Conservation (phyloP, 2,329 filamentous ascomycete genomes). For the Capronia epimyces region DNA sequence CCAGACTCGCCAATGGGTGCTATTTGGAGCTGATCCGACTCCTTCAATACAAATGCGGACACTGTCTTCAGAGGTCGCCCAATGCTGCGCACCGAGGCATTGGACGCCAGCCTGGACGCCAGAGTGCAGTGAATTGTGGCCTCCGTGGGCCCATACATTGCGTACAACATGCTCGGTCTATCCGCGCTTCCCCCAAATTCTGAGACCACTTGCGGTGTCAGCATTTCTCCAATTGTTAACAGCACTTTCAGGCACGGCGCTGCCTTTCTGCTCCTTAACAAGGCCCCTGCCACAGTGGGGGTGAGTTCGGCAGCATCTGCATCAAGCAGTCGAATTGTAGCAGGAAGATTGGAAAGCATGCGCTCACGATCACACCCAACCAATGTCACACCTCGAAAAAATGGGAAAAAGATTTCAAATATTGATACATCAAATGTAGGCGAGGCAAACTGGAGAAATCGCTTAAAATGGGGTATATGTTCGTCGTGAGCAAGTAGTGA, state of each 20-base stretch:
- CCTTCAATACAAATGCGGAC: constrained; percentile 64
- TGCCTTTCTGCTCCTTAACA: constrained; percentile 61
- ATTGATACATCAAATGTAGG: constrained; percentile 93
- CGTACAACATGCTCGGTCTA: constrained; percentile 66
- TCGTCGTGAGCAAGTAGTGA: constrained; percentile 74
- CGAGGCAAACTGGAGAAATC: constrained; percentile 86
- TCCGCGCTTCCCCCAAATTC: constrained; percentile 65
- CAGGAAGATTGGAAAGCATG: constrained; percentile 70
- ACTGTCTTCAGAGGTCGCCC: constrained; percentile 76
- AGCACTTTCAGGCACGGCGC: constrained; percentile 66
- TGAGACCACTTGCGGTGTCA: constrained; percentile 67
- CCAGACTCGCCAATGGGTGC: constrained; percentile 64
- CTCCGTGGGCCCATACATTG: constrained; percentile 93
- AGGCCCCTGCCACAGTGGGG: constrained; percentile 74
- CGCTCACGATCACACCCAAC: constrained; percentile 63
- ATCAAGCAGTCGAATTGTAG: constrained; percentile 56
- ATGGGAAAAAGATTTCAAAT: constrained; percentile 89
- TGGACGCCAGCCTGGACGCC: constrained; percentile 55
- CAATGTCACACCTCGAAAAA: constrained; percentile 67
- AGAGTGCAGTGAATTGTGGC: constrained; percentile 86
- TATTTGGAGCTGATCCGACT: constrained; percentile 45
- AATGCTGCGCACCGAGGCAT: constrained; percentile 61
- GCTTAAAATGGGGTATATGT: constrained; percentile 67
- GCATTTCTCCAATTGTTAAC: constrained; percentile 89
- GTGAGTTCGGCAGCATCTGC: constrained; percentile 86